Evolutionary conservation across 805 yeast genomes (phyloP).

Genomic region (Candida yuanshanica): DNA sequence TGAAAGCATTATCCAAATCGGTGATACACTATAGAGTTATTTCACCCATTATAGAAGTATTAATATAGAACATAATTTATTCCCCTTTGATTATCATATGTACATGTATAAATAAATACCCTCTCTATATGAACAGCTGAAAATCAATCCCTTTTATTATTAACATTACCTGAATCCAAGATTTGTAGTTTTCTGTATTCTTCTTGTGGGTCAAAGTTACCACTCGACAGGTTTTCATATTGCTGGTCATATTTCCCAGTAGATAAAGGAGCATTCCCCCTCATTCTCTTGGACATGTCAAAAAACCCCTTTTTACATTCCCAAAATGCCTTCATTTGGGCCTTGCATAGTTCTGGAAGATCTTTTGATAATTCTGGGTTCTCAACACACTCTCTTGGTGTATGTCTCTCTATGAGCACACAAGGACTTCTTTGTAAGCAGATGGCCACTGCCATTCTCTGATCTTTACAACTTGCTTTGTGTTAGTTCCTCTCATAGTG

Average conservation of each 20-base stretch:
- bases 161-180: conserved; percentile 32
- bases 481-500: not conserved
- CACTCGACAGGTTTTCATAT: conserved; percentile 69
- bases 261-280: conserved; percentile 90
- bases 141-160: not conserved
- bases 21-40: conserved; percentile 14
- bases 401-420: conserved; percentile 82
- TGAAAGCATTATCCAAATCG: conserved; percentile 32
- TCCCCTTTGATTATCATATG: not conserved
- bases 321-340: conserved; percentile 77
- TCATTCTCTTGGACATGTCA: conserved; percentile 85
- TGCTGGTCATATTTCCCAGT: conserved; percentile 91
- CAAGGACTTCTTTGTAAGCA: conserved; percentile 96
- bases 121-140: not conserved
- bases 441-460: conserved; percentile 89
- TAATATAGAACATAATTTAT: not conserved
- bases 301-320: conserved; percentile 90
- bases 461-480: conserved; percentile 75
- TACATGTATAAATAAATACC: not conserved
- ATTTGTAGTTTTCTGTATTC: conserved; percentile 70
- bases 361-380: conserved; percentile 71
- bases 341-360: conserved; percentile 82
- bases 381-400: conserved; percentile 82
- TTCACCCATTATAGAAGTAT: not conserved
- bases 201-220: conserved; percentile 75